Evolutionary conservation across 129 eudicot species (phyloP).

Genomic region (Helichrysum umbraculigerum): DNA sequence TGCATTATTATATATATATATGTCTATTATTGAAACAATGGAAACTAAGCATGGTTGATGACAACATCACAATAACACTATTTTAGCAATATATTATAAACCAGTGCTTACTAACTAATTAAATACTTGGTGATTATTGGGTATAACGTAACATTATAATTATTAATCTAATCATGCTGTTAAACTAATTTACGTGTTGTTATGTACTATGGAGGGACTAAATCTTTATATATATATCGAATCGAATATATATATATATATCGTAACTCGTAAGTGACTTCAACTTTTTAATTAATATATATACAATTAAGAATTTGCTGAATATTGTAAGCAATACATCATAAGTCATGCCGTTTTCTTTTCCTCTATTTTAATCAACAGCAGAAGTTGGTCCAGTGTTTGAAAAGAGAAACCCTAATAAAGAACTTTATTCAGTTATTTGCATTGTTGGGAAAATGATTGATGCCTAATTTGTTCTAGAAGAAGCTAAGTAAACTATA

Average conservation of each 20-base stretch:
- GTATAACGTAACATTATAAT: not conserved
- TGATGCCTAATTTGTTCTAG: not conserved
- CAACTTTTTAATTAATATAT: not conserved
- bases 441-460: not conserved
- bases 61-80: slow-evolving; percentile 13
- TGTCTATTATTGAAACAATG: slow-evolving; percentile 1
- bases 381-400: not conserved
- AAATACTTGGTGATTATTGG: not conserved
- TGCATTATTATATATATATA: not conserved
- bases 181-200: too few species aligned
- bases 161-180: too few species aligned
- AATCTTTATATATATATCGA: too few species aligned
- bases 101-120: not conserved
- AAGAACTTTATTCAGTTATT: too few species aligned
- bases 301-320: not conserved
- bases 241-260: not conserved
- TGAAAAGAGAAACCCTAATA: not conserved
- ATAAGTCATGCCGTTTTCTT: not conserved
- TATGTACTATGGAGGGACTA: too few species aligned
- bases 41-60: slow-evolving; percentile 24
- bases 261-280: not conserved
- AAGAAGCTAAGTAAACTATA: too few species aligned
- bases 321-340: not conserved
- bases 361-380: not conserved
- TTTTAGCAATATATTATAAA: not conserved